Base-by-base conservation (phyloP, 768 basidiomycete genomes). In the Cystofilobasidium macerans region DNA sequence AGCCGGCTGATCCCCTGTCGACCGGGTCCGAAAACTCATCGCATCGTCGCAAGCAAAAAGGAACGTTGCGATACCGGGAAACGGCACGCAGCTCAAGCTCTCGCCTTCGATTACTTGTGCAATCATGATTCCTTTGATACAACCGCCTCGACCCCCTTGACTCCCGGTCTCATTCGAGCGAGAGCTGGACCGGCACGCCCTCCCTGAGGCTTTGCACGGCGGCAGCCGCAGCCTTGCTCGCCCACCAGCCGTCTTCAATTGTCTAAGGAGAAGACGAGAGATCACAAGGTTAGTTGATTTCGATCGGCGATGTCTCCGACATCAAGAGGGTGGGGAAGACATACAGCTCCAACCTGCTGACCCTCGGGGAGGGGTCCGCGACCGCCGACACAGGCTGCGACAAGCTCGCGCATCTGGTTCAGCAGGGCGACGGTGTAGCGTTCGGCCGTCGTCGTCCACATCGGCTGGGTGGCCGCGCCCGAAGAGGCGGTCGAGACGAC, bases 391-490 rank as follows among this genome's bases (percentile, higher is more conserved):
- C 51, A 54, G 1, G 51, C 51, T 1, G 51, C 51, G 51, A 54
- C 51, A 16, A 54, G 51, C 51, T 54, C 51, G 28, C 30, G 26
- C 28, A 16, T 54, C 51, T 54, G 51, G 28, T 20, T 6, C 14
- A 54, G 26, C 51, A 54, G 28, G 28, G 51, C 51, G 7, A 5
- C 28, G 13, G 51, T 20, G 51, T 54, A 54, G 18, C 51, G 16
- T 3, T 54, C 51, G 51, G 51, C 51, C 51, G 51, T 54, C 51
- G 51, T 54, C 30, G 51, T 54, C 28, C 26, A 54, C 51, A 4
- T 8, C 13, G 51, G 51, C 28, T 32, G 8, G 11, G 51, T 54
- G 28, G 14, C 28, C 26, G 26, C 6, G 28, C 28, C 51, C 6
- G 28, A 2, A 26, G 26, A 16, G 51, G 51, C 12, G 14, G 51